A percentile compares a stretch with the other conserved stretches of the same genome.
These are phyloP conservation scores for Colletotrichum caudatum DNA, from an alignment of 2,329 filamentous ascomycete species.

Conservation along the genomic window DNA sequence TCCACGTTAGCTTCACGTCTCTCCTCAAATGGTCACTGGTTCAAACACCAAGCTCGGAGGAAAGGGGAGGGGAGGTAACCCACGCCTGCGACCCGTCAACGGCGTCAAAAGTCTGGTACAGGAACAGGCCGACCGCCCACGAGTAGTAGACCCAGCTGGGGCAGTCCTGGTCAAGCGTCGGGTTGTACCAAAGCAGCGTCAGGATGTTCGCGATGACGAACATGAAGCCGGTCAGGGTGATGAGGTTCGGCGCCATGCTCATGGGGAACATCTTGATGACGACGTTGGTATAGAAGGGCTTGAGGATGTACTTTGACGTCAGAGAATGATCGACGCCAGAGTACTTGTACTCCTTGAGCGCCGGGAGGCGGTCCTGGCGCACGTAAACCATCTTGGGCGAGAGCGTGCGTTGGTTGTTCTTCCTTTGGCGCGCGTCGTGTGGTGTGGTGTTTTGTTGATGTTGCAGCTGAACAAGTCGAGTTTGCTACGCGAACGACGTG, in stretches of 20 bases:
- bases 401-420: background rate
- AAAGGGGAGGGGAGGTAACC: constrained; percentile 51
- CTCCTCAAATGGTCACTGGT: background rate
- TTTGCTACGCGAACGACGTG: background rate
- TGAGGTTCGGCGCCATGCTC: constrained; percentile 90
- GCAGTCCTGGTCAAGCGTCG: constrained; percentile 92
- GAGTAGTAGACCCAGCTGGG: constrained; percentile 94
- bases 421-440: constrained; percentile 6
- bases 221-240: constrained; percentile 89
- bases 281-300: constrained; percentile 96
- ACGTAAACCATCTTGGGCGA: constrained; percentile 86
- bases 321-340: constrained; percentile 90
- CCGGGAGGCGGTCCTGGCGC: constrained; percentile 87
- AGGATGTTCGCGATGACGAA: constrained; percentile 92
- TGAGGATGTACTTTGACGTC: constrained; percentile 91
- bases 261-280: constrained; percentile 96
- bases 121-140: constrained; percentile 89
- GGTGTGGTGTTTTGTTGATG: constrained; percentile 1
- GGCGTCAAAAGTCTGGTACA: constrained; percentile 99
- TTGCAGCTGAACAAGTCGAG: background rate
- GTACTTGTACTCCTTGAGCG: constrained; percentile 96
- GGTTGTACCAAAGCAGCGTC: constrained; percentile 95
- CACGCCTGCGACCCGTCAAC: constrained; percentile 95
- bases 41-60: background rate
- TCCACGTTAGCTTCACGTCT: constrained; percentile 17